These are phyloP conservation scores for Quercus cerris DNA, from an alignment of 306 rosid genomes.

Conservation along the genomic window DNA sequence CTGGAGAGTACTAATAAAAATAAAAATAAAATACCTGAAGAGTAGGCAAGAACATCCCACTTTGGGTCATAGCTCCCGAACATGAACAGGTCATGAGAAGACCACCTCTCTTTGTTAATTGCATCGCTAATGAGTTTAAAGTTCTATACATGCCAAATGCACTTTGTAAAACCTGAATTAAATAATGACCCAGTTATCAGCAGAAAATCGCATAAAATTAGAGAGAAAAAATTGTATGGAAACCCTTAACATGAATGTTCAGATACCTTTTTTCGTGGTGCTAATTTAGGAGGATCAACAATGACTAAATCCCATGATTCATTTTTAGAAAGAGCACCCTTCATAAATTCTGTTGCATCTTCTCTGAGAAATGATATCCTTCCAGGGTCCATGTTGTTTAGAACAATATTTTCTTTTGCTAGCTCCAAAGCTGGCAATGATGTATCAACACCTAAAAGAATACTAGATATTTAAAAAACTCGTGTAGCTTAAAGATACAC, in stretches of 20 bases:
- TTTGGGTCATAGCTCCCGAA: constrained; percentile 88
- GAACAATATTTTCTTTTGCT: constrained; percentile 77
- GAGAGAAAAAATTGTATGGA: constrained; percentile 8
- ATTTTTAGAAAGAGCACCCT: constrained; percentile 63
- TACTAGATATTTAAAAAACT: constrained; percentile 9
- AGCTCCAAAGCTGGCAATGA: constrained; percentile 79
- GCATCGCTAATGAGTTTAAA: constrained; percentile 84
- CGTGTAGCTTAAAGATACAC: constrained; percentile 2
- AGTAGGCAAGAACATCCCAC: constrained; percentile 67
- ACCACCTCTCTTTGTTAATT: constrained; percentile 79
- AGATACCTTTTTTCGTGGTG: constrained; percentile 77
- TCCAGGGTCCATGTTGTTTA: constrained; percentile 70
- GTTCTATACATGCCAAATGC: constrained; percentile 91
- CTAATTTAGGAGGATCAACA: constrained; percentile 92
- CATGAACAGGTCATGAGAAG: constrained; percentile 96
- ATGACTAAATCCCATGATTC: constrained; percentile 84
- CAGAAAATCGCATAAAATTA: neutral
- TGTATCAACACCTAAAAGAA: constrained; percentile 64
- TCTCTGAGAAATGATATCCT: constrained; percentile 65
- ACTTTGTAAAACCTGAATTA: constrained; percentile 62
- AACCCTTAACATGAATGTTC: neutral
- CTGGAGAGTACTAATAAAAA: constrained; percentile 46
- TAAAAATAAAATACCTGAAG: constrained; percentile 72
- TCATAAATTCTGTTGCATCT: constrained; percentile 82
- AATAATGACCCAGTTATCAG: constrained; percentile 4